A percentile compares a stretch with the other conserved stretches of the same genome.
phyloP scores from a whole-genome alignment of 23 red algal genomes.

The Pyropia yezoensis region DNA sequence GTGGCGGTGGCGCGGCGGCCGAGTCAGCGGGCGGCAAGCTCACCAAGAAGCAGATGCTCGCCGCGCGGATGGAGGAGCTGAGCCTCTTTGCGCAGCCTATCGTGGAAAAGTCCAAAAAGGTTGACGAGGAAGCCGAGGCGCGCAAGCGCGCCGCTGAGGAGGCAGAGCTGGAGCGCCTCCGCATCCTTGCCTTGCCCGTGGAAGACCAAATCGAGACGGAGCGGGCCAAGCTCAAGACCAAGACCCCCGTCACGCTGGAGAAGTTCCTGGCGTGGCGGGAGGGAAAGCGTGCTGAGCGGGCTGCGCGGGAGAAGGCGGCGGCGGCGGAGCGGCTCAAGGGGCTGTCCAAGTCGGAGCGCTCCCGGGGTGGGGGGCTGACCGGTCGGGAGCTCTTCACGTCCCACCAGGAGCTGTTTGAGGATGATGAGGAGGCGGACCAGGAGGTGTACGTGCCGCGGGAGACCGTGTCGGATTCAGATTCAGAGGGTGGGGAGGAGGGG shows the following conservation, averaged over 20 bases:
- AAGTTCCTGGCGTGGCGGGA: conserved; percentile 72
- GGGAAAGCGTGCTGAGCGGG: conserved; percentile 41
- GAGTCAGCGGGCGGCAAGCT: conserved; percentile 27
- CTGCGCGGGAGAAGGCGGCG: conserved; percentile 23
- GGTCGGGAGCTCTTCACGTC: conserved; percentile 80
- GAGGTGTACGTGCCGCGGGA: conserved; percentile 30
- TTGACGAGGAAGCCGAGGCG: conserved; percentile 47
- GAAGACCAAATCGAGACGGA: conserved; percentile 98
- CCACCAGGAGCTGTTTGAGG: conserved; percentile 81
- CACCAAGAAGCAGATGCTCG: conserved; percentile 53
- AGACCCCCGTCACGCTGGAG: conserved; percentile 84
- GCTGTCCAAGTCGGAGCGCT: conserved; percentile 37
- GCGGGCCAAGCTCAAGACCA: conserved; percentile 61
- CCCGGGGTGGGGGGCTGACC: conserved; percentile 55
- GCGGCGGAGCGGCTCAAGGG: conserved; percentile 19
- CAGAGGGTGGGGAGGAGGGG: too few species aligned
- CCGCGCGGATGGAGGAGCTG: conserved; percentile 75
- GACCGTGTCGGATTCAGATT: too few species aligned
- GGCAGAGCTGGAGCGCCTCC: conserved; percentile 63
- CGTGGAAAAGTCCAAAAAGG: conserved; percentile 65
- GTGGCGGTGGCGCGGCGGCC: conserved; percentile 18
- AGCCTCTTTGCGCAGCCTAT: conserved; percentile 75
- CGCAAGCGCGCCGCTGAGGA: conserved; percentile 47
- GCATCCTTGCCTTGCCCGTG: conserved; percentile 70
- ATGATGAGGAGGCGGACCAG: conserved; percentile 83